phyloP scores from a whole-genome alignment of 345 rosid species.

The Populus tremula region DNA sequence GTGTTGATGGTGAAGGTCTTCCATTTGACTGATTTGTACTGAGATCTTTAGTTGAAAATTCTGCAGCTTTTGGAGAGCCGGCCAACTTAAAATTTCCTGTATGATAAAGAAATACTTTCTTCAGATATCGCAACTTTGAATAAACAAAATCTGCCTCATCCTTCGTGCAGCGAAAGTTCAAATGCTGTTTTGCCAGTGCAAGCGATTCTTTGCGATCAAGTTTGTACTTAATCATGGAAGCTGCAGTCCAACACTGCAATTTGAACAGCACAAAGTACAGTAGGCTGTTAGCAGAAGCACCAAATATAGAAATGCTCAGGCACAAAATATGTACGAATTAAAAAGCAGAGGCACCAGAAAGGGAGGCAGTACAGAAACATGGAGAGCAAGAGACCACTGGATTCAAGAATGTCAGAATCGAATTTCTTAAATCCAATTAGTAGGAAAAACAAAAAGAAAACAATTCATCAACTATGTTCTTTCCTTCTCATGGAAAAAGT shows the following conservation, averaged over 20 bases:
- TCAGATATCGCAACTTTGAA: constrained; percentile 53
- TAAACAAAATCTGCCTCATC: constrained; percentile 62
- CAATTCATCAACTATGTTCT: too few relatives aligned
- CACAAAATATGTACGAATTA: too few relatives aligned
- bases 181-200: constrained; percentile 56
- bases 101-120: constrained; percentile 48
- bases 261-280: constrained; percentile 7
- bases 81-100: constrained; percentile 28
- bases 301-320: too few relatives aligned
- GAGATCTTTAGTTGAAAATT: constrained; percentile 17
- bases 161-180: constrained; percentile 57
- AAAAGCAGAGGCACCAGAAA: neutral
- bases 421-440: too few relatives aligned
- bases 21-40: constrained; percentile 25
- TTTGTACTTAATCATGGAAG: constrained; percentile 62
- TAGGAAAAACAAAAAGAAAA: too few relatives aligned
- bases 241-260: constrained; percentile 85
- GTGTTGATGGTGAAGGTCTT: constrained; percentile 17
- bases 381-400: too few relatives aligned
- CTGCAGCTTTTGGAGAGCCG: constrained; percentile 30
- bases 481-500: too few relatives aligned
- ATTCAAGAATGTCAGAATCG: too few relatives aligned
- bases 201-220: constrained; percentile 64
- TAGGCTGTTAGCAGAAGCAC: neutral
- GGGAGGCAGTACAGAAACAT: neutral